Evolutionary conservation across 306 rosid species (phyloP), one percentile per base, ranked within the genome.

Genomic region (Mimosa bimucronata): DNA sequence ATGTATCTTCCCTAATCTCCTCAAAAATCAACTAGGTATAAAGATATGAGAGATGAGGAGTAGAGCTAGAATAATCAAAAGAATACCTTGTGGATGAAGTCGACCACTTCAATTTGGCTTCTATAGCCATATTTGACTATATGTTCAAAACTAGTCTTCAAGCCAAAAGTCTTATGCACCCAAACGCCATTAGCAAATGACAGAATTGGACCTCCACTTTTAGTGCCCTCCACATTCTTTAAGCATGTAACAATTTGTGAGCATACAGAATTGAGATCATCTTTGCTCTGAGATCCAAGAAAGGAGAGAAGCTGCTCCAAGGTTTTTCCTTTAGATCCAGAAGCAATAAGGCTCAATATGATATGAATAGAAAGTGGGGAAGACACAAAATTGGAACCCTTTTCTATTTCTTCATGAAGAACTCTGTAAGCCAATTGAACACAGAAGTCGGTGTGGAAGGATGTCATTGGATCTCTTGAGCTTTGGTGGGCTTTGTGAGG

Each of bases 301-400:
- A 77, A 11, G 1, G 73, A 64, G 7, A 77, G 73, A 44, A 77
- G 73, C 15, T 77, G 65, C 16, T 77, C 6, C 4, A 64, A 11
- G 34, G 80, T 77, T 10, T 65, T 13, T 9, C 73, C 80, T 29
- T 26, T 19, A 3, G 73, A 29, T 11, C 80, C 80, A 19, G 65
- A 64, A 30, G 73, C 80, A 30, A 65, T 5, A 77, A 31, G 34
- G 26, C 44, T 23, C 28, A 29, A 11, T 44, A 40, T 26, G n/a
- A 76, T 18, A 21, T 76, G 80, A 7, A 76, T 21, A 19, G 73
- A 62, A 28, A 76, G 34, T 4, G 80, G 80, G 31, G 80, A 76
- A 2, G 13, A 28, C 29, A 76, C 80, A n/a, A 76, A 76, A 44
- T 76, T 76, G 0, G 72, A 76, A 44, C 73, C 80, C 11, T 64